Base-by-base conservation (phyloP, 2,329 filamentous ascomycete genomes). In the Aphanocladium album region DNA sequence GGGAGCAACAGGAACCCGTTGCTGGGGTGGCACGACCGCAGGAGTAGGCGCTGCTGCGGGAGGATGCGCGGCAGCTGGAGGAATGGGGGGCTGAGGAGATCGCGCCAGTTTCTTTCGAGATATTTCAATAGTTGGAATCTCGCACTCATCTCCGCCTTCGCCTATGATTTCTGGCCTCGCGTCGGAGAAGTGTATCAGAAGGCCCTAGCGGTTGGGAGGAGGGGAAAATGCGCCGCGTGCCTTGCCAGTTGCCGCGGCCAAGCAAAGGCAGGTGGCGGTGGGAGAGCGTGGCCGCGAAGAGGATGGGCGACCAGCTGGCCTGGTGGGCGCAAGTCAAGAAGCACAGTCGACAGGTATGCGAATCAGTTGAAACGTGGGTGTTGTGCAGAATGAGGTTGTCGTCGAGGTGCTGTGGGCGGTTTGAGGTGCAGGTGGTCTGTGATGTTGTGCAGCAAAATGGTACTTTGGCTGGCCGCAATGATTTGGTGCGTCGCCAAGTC, bases 91-190 rank as follows among this genome's bases (percentile, higher is more conserved):
- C 66, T 70, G 75, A 33, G 69, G 54, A 35, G 59, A 46, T 27
- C 61, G 60, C 35, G 57, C 51, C 17, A 35, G 30, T 23, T 49
- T 57, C 11, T 30, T 41, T 2, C 61, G 49, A 9, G 61, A 51
- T 23, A 62, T 53, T 70, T 69, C 66, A 72, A 56, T 50, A n/a
- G 43, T 61, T 60, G 90, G 89, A 9, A 83, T 77, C 58, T 90
- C 86, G 59, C 89, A 88, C 72, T 96, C 92, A 69, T 97, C 93
- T 37, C 93, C 93, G 61, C 93, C 93, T 73, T 93, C 88, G 51
- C 93, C 93, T 69, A 98, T 97, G 63, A 96, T 75, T 51, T 91
- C 89, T 7, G 93, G 92, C 59, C 82, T 80, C 11, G 81, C 82
- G 66, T 90, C 85, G 57, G 82, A 83, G 68, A 97, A 97, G 60